Base-by-base conservation (phyloP, 306 rosid species). In the Cucumis melo region DNA sequence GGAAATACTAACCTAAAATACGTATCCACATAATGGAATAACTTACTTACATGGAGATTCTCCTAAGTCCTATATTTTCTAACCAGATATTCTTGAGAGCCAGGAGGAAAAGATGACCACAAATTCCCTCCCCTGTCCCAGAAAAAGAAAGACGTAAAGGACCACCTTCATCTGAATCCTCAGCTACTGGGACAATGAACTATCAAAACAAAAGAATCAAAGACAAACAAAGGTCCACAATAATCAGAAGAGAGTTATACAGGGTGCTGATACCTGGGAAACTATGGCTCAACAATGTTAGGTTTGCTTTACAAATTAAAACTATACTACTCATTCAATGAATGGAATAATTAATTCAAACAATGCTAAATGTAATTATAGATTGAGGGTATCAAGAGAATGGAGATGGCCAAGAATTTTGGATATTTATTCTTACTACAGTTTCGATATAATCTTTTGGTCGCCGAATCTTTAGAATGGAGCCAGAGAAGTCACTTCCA, bases 361-460 rank as follows among this genome's bases (percentile, higher is more conserved):
- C 2, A 23, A 50, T 48, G 60, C 41, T 8, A 24, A 29, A 17
- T 17, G 61, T 23, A 72, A 72, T 21, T 13, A 71, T 8, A 72
- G 29, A 41, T 27, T 16, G 59, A 72, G 62, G 79, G 46, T 53
- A 78, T 55, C 44, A 64, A 57, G 55, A 75, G 17, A 71, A 79
- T 79, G 23, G 56, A 48, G 73, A 77, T 68, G 50, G 74, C 75
- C 62, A 77, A 80, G 80, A 83, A 77, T 48, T 72, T 42, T 50
- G 42, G 44, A 48, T 41, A 27, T 77, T 61, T 21, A 84, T 81
- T 84, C 97, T 94, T 94, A 95, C 97, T 73, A 93, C 82, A 85
- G 81, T 84, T 77, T 92, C 97, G 78, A 95, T 84, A 76, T 82
- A 95, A 82, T 95, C 98, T 78, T 88, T 95, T 71, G 99, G 97